Base-by-base conservation (phyloP, 305 asterid species). In the Ajuga reptans region DNA sequence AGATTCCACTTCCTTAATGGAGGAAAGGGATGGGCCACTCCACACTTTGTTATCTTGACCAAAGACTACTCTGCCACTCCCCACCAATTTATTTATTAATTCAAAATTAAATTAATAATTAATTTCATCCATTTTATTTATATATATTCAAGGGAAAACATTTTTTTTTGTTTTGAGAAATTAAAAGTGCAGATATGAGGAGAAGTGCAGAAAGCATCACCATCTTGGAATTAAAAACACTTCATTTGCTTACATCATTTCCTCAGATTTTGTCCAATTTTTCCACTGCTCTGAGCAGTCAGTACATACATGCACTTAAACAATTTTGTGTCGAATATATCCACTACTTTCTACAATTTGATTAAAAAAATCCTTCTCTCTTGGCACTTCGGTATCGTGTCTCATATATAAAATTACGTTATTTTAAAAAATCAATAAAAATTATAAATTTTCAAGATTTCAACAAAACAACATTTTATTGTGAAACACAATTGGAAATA, bases 21-120 rank as follows among this genome's bases (percentile, higher is more conserved):
- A 82, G 66, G 89, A 87, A 85, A 86, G 81, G 90, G 93, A 89
- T 86, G 93, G 95, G 97, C 81, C 85, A 81, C 71, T 84, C 89
- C 81, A 72, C 83, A 73, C 83, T 84, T 69, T 77, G 86, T 78
- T 81, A 77, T 85, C 91, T 83, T 82, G 73, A 80, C 86, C 89
- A 64, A 71, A 75, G 50, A 62, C 83, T 69, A 62, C 69, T 64
- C 71, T 75, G 58, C 78, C 81, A 75, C 77, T 81, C 39, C 60
- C 82, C 80, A 3, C 70, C 9, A 21, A 21, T 31, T 34, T n/a
- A n/a, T n/a, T n/a, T n/a, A n/a, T n/a, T n/a, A n/a, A n/a, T n/a
- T n/a, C n/a, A n/a, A n/a, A n/a, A n/a, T n/a, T n/a, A n/a, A n/a
- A n/a, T n/a, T n/a, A n/a, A n/a, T n/a, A n/a, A n/a, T n/a, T n/a